Conservation (phyloP, 1,139 yeast genomes). For the Trichomonascaceae sp. region DNA sequence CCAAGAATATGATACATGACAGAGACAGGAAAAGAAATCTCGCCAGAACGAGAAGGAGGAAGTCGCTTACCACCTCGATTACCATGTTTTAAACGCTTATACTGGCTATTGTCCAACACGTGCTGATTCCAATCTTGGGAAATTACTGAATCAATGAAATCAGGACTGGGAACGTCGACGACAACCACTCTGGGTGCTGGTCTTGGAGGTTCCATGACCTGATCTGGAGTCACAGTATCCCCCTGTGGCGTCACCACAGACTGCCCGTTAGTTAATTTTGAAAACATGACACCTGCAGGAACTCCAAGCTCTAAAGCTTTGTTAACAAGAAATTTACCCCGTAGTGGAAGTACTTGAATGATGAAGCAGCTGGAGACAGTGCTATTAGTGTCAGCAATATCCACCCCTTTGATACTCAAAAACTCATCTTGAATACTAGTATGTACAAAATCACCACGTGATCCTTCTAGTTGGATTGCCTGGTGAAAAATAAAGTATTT, state of each 20-base stretch:
- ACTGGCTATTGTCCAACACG: constrained; percentile 5
- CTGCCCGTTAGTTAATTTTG: constrained; percentile 55
- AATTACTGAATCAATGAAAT: constrained; percentile 39
- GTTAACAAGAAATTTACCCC: constrained; percentile 71
- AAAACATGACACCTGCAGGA: constrained; percentile 56
- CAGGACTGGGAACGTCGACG: constrained; percentile 62
- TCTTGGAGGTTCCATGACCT: constrained; percentile 64
- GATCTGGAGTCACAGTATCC: constrained; percentile 52
- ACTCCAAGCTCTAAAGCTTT: constrained; percentile 67
- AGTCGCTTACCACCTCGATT: constrained; percentile 17
- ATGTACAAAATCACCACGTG: constrained; percentile 31
- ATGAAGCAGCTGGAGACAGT: constrained; percentile 47
- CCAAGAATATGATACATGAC: constrained; percentile 74
- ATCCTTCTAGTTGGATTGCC: constrained; percentile 52
- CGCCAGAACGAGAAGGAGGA: constrained; percentile 25
- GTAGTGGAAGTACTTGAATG: constrained; percentile 55
- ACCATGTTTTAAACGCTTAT: constrained; percentile 5
- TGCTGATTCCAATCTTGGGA: constrained; percentile 22
- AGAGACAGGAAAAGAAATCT: constrained; percentile 31
- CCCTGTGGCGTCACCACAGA: constrained; percentile 57
- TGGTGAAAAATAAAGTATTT: constrained; percentile 81
- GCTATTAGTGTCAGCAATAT: constrained; percentile 10
- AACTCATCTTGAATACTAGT: constrained; percentile 43
- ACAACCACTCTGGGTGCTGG: constrained; percentile 56
- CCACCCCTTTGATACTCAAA: constrained; percentile 50